Conservation (phyloP, 2,329 filamentous ascomycete species). For the Verticillium albo-atrum region DNA sequence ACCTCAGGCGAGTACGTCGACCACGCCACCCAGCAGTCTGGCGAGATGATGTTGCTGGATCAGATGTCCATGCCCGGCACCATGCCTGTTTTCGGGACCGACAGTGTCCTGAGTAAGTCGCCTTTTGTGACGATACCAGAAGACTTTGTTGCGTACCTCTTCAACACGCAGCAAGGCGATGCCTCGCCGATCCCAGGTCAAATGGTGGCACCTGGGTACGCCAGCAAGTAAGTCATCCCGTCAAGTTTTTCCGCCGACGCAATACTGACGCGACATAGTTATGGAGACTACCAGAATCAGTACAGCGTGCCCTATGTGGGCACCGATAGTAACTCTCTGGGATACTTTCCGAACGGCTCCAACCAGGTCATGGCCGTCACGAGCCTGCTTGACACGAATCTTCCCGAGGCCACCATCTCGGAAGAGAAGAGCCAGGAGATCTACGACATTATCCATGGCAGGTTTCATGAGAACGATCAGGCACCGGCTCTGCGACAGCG, state of each 20-base stretch:
- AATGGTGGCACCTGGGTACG: conserved; percentile 40
- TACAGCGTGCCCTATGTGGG: conserved; percentile 46
- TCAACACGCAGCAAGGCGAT: conserved; percentile 61
- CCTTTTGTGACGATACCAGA: conserved; percentile 80
- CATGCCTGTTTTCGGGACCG: conserved; percentile 82
- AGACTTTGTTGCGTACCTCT: conserved; percentile 81
- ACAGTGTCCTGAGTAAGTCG: conserved; percentile 74
- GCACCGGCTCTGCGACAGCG: conserved; percentile 70
- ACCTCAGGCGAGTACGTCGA: conserved; percentile 42
- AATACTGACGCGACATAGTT: conserved; percentile 28
- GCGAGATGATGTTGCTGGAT: conserved; percentile 57
- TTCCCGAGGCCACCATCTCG: conserved; percentile 75
- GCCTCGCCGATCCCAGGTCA: conserved; percentile 45
- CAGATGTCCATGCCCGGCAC: conserved; percentile 61
- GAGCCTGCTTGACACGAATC: conserved; percentile 74
- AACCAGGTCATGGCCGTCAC: conserved; percentile 88
- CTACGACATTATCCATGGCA: conserved; percentile 72
- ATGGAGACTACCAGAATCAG: conserved; percentile 46
- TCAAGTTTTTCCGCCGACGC: neutral
- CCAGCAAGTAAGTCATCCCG: conserved; percentile 9
- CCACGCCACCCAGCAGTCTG: conserved; percentile 32
- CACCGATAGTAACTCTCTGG: conserved; percentile 41
- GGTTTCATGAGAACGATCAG: conserved; percentile 78
- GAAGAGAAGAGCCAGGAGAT: conserved; percentile 84
- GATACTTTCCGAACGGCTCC: conserved; percentile 55